These are phyloP conservation scores for Sphaerostilbella broomeana DNA, from an alignment of 2,329 filamentous ascomycete species.

Conservation along the genomic window DNA sequence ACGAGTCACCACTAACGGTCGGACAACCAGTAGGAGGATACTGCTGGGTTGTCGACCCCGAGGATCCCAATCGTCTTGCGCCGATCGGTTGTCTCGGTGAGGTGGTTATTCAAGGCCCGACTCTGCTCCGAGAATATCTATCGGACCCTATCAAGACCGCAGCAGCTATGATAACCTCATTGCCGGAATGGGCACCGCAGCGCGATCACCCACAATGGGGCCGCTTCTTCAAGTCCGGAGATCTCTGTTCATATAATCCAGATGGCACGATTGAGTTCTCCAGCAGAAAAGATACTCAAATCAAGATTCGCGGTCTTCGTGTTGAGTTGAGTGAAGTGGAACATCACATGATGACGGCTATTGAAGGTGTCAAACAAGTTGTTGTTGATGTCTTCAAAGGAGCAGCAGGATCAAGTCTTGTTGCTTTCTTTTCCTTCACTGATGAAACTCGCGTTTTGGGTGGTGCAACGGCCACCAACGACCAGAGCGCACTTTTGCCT, in stretches of 20 bases:
- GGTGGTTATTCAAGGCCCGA: conserved; percentile 9
- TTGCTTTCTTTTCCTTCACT: conserved; percentile 6
- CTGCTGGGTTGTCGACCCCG: conserved; percentile 1
- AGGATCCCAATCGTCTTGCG: not conserved
- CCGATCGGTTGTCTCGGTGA: conserved; percentile 11
- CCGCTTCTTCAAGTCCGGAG: conserved; percentile 39
- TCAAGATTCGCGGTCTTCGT: conserved; percentile 53
- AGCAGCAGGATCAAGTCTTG: conserved; percentile 1
- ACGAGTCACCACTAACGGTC: conserved; percentile 1
- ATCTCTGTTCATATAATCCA: conserved; percentile 36
- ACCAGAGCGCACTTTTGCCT: not conserved
- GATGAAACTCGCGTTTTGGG: not conserved
- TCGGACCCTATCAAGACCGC: conserved; percentile 5
- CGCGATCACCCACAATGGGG: conserved; percentile 12
- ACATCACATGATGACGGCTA: conserved; percentile 5
- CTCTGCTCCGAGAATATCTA: conserved; percentile 7
- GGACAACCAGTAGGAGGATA: conserved; percentile 8
- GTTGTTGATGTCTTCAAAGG: conserved; percentile 9
- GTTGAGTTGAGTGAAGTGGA: conserved; percentile 39
- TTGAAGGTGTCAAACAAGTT: conserved; percentile 5
- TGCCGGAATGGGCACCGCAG: conserved; percentile 4
- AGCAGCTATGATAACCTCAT: not conserved
- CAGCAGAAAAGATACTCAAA: conserved; percentile 50
- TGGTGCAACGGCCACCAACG: conserved; percentile 1
- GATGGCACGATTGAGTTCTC: conserved; percentile 37